Conservation (phyloP, 768 basidiomycete species). For the Cystofilobasidium capitatum region DNA sequence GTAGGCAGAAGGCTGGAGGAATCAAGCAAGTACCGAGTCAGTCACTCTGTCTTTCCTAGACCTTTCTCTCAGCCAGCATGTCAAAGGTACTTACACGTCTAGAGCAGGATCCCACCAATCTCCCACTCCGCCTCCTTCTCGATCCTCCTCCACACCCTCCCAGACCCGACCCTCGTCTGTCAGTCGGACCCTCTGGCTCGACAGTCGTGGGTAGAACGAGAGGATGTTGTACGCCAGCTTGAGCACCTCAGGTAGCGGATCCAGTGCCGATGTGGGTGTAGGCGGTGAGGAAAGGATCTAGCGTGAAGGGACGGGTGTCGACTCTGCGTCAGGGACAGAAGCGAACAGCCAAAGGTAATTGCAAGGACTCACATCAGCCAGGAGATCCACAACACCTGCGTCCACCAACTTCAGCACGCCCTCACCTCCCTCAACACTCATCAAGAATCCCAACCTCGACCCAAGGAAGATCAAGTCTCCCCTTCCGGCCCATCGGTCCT, state of each 20-base stretch:
- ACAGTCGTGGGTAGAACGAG: constrained; percentile 58
- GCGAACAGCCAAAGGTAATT: neutral
- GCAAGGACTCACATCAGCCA: too few relatives aligned
- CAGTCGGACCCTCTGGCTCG: constrained; percentile 27
- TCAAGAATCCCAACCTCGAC: too few relatives aligned
- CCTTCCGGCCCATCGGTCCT: neutral
- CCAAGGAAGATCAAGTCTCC: neutral
- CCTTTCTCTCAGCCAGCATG: too few relatives aligned
- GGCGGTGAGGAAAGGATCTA: constrained; percentile 33
- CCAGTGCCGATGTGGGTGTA: constrained; percentile 51
- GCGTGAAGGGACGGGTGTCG: constrained; percentile 17
- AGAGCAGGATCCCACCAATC: constrained; percentile 67
- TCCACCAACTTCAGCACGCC: too few relatives aligned
- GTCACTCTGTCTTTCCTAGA: too few relatives aligned
- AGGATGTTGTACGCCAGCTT: constrained; percentile 77
- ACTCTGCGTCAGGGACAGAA: neutral
- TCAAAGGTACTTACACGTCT: constrained; percentile 54
- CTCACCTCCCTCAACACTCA: too few relatives aligned
- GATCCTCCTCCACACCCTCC: constrained; percentile 30
- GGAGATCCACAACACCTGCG: too few relatives aligned
- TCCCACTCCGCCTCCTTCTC: constrained; percentile 42
- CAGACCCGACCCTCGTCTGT: constrained; percentile 25
- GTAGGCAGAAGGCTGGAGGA: constrained; percentile 56
- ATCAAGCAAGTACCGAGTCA: constrained; percentile 40
- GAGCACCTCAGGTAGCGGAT: constrained; percentile 71